These are phyloP conservation scores for Volutella citrinella DNA, from an alignment of 2,329 filamentous ascomycete genomes.

Conservation along the genomic window DNA sequence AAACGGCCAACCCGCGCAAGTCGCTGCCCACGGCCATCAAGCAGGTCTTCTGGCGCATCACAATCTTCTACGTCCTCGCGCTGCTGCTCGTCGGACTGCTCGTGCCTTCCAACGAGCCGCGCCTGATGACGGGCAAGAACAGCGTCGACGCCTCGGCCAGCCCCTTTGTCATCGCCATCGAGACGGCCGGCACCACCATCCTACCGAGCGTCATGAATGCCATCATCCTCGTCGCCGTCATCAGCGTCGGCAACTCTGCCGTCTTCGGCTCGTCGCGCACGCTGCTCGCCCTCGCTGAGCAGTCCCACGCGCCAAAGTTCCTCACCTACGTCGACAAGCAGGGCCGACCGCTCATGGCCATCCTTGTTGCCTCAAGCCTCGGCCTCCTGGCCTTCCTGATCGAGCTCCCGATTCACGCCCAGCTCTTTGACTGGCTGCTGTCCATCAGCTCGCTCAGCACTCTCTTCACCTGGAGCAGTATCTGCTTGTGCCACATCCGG, in stretches of 20 bases:
- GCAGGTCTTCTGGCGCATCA: conserved; percentile 93
- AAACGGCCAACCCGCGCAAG: conserved; percentile 74
- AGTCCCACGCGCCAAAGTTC: conserved; percentile 74
- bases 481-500: conserved; percentile 84
- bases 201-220: conserved; percentile 89
- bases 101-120: conserved; percentile 67
- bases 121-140: conserved; percentile 55
- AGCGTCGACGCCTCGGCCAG: conserved; percentile 69
- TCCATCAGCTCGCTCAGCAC: conserved; percentile 70
- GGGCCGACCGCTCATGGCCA: conserved; percentile 77
- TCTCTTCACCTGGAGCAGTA: conserved; percentile 78
- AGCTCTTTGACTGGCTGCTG: conserved; percentile 77
- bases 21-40: conserved; percentile 84
- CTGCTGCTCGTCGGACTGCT: conserved; percentile 78
- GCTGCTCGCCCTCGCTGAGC: conserved; percentile 83
- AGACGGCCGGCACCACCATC: conserved; percentile 74
- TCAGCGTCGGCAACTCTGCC: conserved; percentile 88
- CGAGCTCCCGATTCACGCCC: conserved; percentile 54
- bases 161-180: conserved; percentile 90
- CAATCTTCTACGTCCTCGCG: conserved; percentile 86
- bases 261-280: conserved; percentile 91
- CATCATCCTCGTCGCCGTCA: conserved; percentile 87
- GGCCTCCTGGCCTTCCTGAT: conserved; percentile 78
- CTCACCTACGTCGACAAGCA: conserved; percentile 79
- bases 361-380: conserved; percentile 62